phyloP scores from a whole-genome alignment of 257 asterid species.

The Gentiana macrophylla region DNA sequence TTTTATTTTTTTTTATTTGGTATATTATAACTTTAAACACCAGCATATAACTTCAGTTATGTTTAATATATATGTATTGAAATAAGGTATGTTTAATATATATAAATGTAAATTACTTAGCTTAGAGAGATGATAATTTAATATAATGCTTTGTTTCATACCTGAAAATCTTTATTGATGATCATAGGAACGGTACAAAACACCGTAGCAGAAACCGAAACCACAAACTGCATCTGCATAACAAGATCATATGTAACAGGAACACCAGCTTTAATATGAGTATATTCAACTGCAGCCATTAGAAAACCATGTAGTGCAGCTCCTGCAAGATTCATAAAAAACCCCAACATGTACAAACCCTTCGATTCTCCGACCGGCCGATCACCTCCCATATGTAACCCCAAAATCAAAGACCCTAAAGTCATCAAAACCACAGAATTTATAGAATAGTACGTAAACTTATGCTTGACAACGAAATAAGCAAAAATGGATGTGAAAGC shows the following conservation, averaged over 20 bases:
- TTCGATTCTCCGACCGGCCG: conserved; percentile 24
- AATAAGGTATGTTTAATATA: too few relatives aligned
- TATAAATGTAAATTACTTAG: too few relatives aligned
- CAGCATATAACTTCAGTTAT: too few relatives aligned
- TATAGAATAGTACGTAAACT: conserved; percentile 15
- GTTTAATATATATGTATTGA: too few relatives aligned
- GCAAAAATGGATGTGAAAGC: conserved; percentile 23
- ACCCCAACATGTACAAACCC: conserved; percentile 12
- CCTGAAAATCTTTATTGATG: conserved; percentile 29
- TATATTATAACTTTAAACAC: too few relatives aligned
- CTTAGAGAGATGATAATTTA: too few relatives aligned
- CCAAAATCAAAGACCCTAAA: conserved; percentile 22
- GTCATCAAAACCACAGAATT: conserved; percentile 25
- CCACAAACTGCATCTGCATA: conserved; percentile 20
- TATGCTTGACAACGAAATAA: conserved; percentile 18
- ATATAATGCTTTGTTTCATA: neutral
- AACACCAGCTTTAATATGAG: conserved; percentile 16
- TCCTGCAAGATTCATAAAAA: conserved; percentile 21
- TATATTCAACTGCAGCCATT: conserved; percentile 20
- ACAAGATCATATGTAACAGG: conserved; percentile 14
- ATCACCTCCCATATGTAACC: conserved; percentile 20
- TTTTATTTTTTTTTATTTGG: too few relatives aligned
- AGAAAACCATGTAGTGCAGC: conserved; percentile 28
- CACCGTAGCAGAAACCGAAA: conserved; percentile 16
- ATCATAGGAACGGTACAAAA: conserved; percentile 24